A percentile compares a stretch with the other conserved stretches of the same genome.
Conservation (phyloP, 345 rosid genomes). For the Rhodamnia argentea region DNA sequence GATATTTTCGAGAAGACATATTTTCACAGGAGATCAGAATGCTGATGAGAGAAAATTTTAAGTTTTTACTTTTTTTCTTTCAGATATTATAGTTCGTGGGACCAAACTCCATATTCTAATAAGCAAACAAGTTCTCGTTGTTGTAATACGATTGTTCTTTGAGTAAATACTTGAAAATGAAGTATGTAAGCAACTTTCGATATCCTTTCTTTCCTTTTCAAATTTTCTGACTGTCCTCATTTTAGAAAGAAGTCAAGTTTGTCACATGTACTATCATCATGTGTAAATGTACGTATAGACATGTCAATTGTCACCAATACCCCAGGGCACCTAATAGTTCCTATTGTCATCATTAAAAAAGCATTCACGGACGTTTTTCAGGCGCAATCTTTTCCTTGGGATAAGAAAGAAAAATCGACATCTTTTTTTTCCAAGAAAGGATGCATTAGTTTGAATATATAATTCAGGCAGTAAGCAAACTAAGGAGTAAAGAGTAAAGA, state of each 20-base stretch:
- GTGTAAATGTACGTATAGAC: neutral
- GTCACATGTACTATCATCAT: neutral
- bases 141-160: neutral
- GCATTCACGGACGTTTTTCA: neutral
- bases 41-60: neutral
- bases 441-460: neutral
- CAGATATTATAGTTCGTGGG: neutral
- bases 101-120: neutral
- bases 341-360: neutral
- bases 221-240: neutral
- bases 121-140: neutral
- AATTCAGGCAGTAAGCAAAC: neutral
- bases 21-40: neutral
- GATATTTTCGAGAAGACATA: neutral
- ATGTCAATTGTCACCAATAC: neutral
- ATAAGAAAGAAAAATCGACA: neutral
- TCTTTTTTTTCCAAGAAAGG: neutral
- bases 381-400: neutral
- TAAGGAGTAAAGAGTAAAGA: neutral
- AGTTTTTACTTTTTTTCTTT: neutral
- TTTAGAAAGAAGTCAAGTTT: neutral
- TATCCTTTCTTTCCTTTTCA: neutral
- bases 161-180: neutral
- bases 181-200: neutral
- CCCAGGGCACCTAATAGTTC: neutral